Evolutionary conservation across 1,284 basidiomycete species (phyloP).

Genomic region (Meripilus lineatus): DNA sequence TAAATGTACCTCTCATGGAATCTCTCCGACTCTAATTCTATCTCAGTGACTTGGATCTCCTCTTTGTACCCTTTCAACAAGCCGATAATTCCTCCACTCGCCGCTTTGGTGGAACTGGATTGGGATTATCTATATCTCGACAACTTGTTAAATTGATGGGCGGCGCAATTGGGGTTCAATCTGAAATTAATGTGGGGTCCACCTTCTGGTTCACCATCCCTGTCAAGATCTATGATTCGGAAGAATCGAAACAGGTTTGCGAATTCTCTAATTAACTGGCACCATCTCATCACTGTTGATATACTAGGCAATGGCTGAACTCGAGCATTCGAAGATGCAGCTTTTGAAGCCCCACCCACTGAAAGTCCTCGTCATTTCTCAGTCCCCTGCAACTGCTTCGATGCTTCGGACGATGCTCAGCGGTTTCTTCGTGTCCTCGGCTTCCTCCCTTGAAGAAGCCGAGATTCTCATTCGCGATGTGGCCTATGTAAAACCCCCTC

Average conservation of each 20-base stretch:
- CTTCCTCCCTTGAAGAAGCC: constrained; percentile 42
- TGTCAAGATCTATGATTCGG: constrained; percentile 48
- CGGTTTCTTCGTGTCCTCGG: constrained; percentile 44
- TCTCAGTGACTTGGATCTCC: constrained; percentile 49
- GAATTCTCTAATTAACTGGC: background rate
- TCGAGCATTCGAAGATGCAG: constrained; percentile 38
- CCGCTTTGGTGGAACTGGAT: constrained; percentile 65
- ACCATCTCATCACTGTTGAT: constrained; percentile 1
- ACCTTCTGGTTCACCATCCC: constrained; percentile 70
- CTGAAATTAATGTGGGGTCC: constrained; percentile 57
- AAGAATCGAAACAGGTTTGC: constrained; percentile 38
- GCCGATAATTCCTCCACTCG: constrained; percentile 72
- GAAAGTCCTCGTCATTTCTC: constrained; percentile 51
- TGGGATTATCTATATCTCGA: constrained; percentile 67
- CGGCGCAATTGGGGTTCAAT: constrained; percentile 63
- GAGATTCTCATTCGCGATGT: constrained; percentile 36
- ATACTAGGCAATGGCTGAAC: constrained; percentile 36
- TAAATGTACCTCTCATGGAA: background rate
- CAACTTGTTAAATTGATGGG: constrained; percentile 71
- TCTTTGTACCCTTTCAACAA: constrained; percentile 71
- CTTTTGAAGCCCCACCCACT: constrained; percentile 43
- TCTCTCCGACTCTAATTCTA: background rate
- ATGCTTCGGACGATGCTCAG: constrained; percentile 53
- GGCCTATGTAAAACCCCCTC: constrained; percentile 26
- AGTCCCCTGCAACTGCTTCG: constrained; percentile 49